Conservation (phyloP, 345 rosid species). For the Geranium rotundifolium region DNA sequence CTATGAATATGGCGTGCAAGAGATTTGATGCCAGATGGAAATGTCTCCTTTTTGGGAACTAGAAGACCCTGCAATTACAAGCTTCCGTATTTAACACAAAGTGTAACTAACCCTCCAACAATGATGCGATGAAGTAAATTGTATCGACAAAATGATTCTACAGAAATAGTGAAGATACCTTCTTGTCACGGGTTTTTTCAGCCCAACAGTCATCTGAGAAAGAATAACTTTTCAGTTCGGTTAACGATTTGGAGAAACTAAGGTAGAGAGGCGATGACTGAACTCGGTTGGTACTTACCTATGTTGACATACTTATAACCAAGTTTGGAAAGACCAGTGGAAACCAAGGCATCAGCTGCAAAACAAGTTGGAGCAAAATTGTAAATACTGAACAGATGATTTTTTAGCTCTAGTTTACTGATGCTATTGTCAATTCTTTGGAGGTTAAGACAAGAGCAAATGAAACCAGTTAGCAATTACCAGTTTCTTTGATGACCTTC, state of each 20-base stretch:
- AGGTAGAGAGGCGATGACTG: background rate
- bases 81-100: background rate
- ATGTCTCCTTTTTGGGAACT: constrained; percentile 48
- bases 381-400: background rate
- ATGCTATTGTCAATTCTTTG: background rate
- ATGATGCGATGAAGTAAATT: background rate
- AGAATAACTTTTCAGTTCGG: constrained; percentile 2
- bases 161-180: constrained; percentile 24
- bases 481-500: constrained; percentile 56
- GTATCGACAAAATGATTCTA: too few species aligned
- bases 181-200: constrained; percentile 53
- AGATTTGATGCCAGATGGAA: constrained; percentile 78
- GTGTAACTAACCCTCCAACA: background rate
- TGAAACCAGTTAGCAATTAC: constrained; percentile 19
- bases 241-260: constrained; percentile 7
- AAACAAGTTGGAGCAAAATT: background rate
- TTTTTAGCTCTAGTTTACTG: background rate
- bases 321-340: constrained; percentile 67
- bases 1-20: constrained; percentile 74
- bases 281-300: constrained; percentile 24
- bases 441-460: background rate
- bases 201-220: constrained; percentile 94
- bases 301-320: constrained; percentile 79
- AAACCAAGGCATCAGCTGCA: constrained; percentile 69
- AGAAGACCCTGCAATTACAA: constrained; percentile 43